phyloP scores from a whole-genome alignment of 176 grass and related monocot genomes.

The Rhynchospora tenuis region DNA sequence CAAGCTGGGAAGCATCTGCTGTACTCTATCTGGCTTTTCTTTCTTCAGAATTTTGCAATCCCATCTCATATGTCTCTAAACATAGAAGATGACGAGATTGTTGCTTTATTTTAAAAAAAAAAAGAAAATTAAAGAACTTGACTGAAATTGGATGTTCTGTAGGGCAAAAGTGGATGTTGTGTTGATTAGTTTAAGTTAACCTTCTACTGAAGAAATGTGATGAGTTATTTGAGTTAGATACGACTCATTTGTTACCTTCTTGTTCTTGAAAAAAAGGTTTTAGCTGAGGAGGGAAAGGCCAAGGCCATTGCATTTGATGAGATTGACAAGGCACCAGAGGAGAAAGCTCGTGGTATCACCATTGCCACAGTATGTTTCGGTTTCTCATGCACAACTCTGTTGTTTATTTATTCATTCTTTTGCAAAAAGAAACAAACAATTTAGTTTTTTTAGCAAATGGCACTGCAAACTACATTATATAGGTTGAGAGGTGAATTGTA shows the following conservation, averaged over 20 bases:
- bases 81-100: background rate
- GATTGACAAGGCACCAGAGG: constrained; percentile 94
- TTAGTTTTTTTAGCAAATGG: background rate
- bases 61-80: background rate
- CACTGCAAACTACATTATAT: background rate
- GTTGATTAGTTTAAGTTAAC: background rate
- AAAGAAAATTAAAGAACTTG: background rate
- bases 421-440: background rate
- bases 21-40: background rate
- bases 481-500: background rate
- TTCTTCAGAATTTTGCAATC: background rate
- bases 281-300: constrained; percentile 68
- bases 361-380: constrained; percentile 67
- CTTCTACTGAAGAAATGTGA: background rate
- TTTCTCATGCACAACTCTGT: background rate
- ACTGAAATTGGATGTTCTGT: background rate
- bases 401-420: background rate
- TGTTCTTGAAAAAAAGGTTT: constrained; percentile 40
- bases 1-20: background rate
- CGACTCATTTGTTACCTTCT: background rate
- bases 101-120: background rate
- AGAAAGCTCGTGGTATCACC: constrained; percentile 98
- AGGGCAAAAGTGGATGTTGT: background rate
- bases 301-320: constrained; percentile 94
- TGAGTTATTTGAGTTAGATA: background rate